Conservation (phyloP, 768 basidiomycete genomes). For the Pleurotus salmoneostramineus region DNA sequence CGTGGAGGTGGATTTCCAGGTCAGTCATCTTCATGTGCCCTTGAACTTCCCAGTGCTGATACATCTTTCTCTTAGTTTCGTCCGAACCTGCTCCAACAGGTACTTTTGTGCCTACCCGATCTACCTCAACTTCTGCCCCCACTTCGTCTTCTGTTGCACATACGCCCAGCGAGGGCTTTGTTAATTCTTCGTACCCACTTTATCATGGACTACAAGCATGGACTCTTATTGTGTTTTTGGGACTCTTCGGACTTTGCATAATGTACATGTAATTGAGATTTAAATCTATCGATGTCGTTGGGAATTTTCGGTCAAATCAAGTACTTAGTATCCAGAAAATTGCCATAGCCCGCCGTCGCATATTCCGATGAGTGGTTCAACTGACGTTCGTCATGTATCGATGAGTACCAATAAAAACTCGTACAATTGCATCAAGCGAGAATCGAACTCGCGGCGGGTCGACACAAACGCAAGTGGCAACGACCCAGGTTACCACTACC, state of each 20-base stretch:
- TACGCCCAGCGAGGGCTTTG: not conserved
- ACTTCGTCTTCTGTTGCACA: not conserved
- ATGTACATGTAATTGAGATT: not conserved
- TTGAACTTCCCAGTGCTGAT: not conserved
- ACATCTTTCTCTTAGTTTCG: not conserved
- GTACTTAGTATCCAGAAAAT: too few relatives aligned
- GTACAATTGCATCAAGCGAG: too few relatives aligned
- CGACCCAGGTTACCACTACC: too few relatives aligned
- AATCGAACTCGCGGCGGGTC: too few relatives aligned
- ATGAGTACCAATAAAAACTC: too few relatives aligned
- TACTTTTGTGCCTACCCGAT: not conserved
- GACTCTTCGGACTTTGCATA: not conserved
- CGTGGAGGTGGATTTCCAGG: conserved; percentile 27
- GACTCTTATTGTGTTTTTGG: not conserved
- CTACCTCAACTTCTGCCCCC: not conserved
- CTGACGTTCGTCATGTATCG: too few relatives aligned
- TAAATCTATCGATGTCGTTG: too few relatives aligned
- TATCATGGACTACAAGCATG: not conserved
- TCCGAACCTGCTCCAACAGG: conserved; percentile 2
- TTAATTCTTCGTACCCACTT: not conserved
- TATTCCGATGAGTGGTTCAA: too few relatives aligned
- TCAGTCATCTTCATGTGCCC: not conserved
- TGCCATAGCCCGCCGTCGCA: too few relatives aligned
- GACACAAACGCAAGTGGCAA: too few relatives aligned
- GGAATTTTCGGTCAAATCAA: too few relatives aligned